Percentiles rank a stretch among this genome's conserved stretches.
phyloP scores from a whole-genome alignment of 2,329 filamentous ascomycete species.

The Epicoccum sorghinum region DNA sequence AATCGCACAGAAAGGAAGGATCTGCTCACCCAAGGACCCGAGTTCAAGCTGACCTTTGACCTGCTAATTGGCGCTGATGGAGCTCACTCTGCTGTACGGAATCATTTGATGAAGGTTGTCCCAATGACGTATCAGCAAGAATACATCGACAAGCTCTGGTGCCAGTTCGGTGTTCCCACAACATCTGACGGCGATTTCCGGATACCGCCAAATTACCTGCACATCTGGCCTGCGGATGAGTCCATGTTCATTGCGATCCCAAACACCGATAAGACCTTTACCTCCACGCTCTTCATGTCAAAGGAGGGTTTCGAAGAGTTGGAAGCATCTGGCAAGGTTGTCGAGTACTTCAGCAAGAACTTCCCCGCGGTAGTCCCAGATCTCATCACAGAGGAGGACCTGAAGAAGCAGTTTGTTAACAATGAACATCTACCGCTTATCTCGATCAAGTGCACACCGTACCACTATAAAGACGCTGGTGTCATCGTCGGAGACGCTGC shows the following conservation, averaged over 20 bases:
- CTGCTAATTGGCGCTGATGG: constrained; percentile 94
- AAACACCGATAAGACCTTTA: constrained; percentile 86
- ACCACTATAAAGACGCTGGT: constrained; percentile 77
- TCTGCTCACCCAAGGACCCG: constrained; percentile 48
- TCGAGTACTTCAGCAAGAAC: constrained; percentile 77
- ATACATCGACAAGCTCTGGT: constrained; percentile 97
- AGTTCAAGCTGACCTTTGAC: constrained; percentile 87
- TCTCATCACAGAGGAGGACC: constrained; percentile 69
- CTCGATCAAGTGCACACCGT: constrained; percentile 88
- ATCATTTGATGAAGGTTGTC: constrained; percentile 94
- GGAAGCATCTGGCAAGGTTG: constrained; percentile 66
- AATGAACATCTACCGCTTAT: constrained; percentile 94
- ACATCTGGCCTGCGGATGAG: constrained; percentile 93
- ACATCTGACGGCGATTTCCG: constrained; percentile 63
- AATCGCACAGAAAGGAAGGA: constrained; percentile 38
- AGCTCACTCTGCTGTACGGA: constrained; percentile 88
- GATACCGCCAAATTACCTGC: constrained; percentile 90
- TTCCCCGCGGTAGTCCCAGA: constrained; percentile 82
- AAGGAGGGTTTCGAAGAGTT: constrained; percentile 71
- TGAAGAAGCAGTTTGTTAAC: constrained; percentile 74
- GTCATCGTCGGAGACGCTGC: constrained; percentile 93
- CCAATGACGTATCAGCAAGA: constrained; percentile 90
- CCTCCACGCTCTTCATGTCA: constrained; percentile 90
- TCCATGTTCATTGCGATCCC: constrained; percentile 99
- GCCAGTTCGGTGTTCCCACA: constrained; percentile 84